A percentile compares a stretch with the other conserved stretches of the same genome.
Evolutionary conservation across 2,329 filamentous ascomycete species (phyloP).

Genomic region (Aspergillus fructus): DNA sequence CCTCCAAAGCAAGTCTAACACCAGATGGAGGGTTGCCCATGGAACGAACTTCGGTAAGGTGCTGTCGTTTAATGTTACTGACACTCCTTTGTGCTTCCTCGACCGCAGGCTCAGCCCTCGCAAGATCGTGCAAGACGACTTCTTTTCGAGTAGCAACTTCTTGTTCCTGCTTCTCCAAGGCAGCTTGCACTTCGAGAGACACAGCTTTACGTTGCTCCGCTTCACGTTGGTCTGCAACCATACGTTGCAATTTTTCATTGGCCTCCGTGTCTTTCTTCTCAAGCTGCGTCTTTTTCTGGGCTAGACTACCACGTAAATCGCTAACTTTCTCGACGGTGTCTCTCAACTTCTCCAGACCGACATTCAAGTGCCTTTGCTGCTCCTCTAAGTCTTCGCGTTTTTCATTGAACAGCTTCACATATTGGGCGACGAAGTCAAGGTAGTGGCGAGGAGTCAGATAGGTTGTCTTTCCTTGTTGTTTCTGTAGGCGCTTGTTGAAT

Average conservation of each 20-base stretch:
- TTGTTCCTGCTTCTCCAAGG: constrained; percentile 83
- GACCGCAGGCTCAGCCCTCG: constrained; percentile 88
- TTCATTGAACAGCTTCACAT: constrained; percentile 94
- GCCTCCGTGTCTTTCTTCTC: constrained; percentile 93
- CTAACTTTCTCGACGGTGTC: constrained; percentile 97
- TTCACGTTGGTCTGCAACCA: constrained; percentile 94
- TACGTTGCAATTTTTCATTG: constrained; percentile 94
- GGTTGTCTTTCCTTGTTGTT: constrained; percentile 88
- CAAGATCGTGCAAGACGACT: constrained; percentile 83
- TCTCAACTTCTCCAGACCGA: constrained; percentile 93
- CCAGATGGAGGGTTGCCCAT: constrained; percentile 91
- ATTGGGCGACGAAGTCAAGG: constrained; percentile 96
- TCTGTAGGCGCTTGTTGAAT: constrained; percentile 84
- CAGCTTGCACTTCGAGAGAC: constrained; percentile 83
- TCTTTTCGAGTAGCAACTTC: constrained; percentile 81
- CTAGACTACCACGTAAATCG: constrained; percentile 84
- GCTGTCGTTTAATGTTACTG: constrained; percentile 96
- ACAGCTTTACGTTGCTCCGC: constrained; percentile 87
- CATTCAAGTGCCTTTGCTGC: constrained; percentile 96
- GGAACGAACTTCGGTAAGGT: constrained; percentile 94
- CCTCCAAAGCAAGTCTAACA: constrained; percentile 88
- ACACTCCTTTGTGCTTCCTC: constrained; percentile 92
- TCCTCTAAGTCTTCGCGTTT: constrained; percentile 98
- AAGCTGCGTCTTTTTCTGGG: constrained; percentile 89
- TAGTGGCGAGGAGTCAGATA: constrained; percentile 96